These are phyloP conservation scores for Tetrastigma voinierianum DNA, from an alignment of 164 flowering plant genomes.

Conservation along the genomic window DNA sequence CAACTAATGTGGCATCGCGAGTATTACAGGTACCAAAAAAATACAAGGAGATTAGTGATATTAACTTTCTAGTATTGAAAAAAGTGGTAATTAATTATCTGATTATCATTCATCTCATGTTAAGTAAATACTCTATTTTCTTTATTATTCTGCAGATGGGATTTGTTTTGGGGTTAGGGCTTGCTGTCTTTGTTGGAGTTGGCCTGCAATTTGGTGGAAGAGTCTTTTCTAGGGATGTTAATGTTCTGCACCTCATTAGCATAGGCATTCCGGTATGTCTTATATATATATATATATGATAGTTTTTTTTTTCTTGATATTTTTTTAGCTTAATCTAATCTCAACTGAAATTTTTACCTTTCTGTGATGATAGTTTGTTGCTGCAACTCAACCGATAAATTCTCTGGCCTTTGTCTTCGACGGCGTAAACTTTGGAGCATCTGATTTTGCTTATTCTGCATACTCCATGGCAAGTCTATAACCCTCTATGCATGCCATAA, in stretches of 20 bases:
- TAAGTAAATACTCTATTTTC: neutral
- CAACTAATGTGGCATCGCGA: slow-evolving; percentile 30
- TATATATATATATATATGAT: neutral
- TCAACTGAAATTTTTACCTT: neutral
- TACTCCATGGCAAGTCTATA: slow-evolving; percentile 67
- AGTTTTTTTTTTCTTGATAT: neutral
- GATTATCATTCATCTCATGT: neutral
- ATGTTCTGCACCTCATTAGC: slow-evolving; percentile 35
- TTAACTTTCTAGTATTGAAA: too few relatives aligned
- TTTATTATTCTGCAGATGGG: slow-evolving; percentile 45
- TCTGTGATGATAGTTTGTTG: slow-evolving; percentile 37
- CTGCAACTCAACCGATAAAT: slow-evolving; percentile 54
- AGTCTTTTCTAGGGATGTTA: slow-evolving; percentile 37
- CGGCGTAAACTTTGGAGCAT: slow-evolving; percentile 91
- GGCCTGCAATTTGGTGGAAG: slow-evolving; percentile 40
- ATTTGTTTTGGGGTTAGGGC: slow-evolving; percentile 42
- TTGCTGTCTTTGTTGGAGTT: slow-evolving; percentile 35
- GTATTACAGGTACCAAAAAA: slow-evolving; percentile 39
- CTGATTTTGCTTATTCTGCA: slow-evolving; percentile 86
- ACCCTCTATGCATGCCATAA: neutral
- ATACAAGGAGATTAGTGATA: neutral
- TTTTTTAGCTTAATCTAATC: slow-evolving; percentile 5
- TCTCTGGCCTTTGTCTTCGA: slow-evolving; percentile 54
- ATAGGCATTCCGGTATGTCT: slow-evolving; percentile 45
- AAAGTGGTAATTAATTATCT: neutral